Percentiles rank a stretch among this genome's conserved stretches.
These are phyloP conservation scores for Solanum lycopersicoides DNA, from an alignment of 257 asterid species.

Conservation along the genomic window DNA sequence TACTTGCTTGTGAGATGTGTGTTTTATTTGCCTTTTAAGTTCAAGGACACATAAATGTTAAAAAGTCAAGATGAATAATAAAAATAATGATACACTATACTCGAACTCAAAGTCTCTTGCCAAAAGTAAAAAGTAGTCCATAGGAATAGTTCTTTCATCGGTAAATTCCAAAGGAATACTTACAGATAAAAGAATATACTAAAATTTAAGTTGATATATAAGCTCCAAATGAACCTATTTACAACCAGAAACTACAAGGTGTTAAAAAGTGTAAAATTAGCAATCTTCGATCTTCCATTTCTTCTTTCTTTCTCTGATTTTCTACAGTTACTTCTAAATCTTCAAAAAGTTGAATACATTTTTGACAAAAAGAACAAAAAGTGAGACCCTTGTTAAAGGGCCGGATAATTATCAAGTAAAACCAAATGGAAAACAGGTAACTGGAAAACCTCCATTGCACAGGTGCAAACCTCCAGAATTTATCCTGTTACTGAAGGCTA, in stretches of 20 bases:
- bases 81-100: not conserved
- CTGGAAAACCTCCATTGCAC: slow-evolving; percentile 40
- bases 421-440: slow-evolving; percentile 36
- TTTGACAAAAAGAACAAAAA: not conserved
- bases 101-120: not conserved
- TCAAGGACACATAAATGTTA: not conserved
- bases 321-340: not conserved
- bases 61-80: not conserved
- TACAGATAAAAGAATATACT: not conserved
- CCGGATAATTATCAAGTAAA: not conserved
- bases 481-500: slow-evolving; percentile 31
- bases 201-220: not conserved
- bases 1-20: not conserved
- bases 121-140: not conserved
- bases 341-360: not conserved
- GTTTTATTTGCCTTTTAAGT: not conserved
- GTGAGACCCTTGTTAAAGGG: no score
- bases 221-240: not conserved
- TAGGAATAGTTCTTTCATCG: not conserved
- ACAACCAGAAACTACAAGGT: not conserved
- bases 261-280: not conserved
- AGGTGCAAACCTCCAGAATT: slow-evolving; percentile 56
- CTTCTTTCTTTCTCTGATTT: not conserved
- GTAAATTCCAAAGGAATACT: not conserved
- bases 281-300: not conserved